phyloP scores from a whole-genome alignment of 2,329 filamentous ascomycete genomes.

The Fusarium sp. region DNA sequence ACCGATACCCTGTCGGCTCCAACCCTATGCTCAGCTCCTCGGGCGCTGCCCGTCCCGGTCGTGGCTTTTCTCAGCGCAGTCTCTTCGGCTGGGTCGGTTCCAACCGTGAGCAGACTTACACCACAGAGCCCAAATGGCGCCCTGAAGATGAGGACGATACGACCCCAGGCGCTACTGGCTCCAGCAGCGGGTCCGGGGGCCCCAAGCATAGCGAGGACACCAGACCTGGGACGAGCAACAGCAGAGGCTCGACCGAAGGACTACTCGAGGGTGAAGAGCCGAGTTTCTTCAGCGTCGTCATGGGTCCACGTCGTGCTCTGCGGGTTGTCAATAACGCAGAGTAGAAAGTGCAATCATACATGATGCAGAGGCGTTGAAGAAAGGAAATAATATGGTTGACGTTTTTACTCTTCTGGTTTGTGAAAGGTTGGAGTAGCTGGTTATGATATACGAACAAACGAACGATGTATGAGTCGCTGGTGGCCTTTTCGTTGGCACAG shows the following conservation, averaged over 20 bases:
- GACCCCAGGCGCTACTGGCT: conserved; percentile 38
- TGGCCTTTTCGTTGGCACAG: conserved; percentile 4
- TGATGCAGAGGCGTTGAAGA: conserved; percentile 4
- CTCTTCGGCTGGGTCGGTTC: conserved; percentile 53
- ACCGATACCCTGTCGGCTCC: conserved; percentile 65
- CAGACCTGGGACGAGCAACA: conserved; percentile 45
- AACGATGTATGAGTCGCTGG: conserved; percentile 29
- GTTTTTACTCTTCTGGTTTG: conserved; percentile 9
- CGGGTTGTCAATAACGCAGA: conserved; percentile 72
- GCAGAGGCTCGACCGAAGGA: conserved; percentile 60
- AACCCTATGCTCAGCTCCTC: conserved; percentile 53
- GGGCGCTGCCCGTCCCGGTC: conserved; percentile 19
- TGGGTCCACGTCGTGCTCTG: conserved; percentile 76
- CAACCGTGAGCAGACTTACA: conserved; percentile 37
- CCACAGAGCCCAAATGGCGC: conserved; percentile 50
- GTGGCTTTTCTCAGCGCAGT: conserved; percentile 40
- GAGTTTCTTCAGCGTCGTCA: conserved; percentile 76
- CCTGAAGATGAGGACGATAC: conserved; percentile 45
- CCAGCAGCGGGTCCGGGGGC: conserved; percentile 42
- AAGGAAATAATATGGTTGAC: conserved; percentile 4
- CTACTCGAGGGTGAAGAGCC: conserved; percentile 73
- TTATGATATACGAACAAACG: conserved; percentile 29
- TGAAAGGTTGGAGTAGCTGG: neutral
- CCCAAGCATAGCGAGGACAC: conserved; percentile 46
- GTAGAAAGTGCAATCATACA: conserved; percentile 8